Evolutionary conservation across 305 asterid genomes (phyloP).

Genomic region (Euphrasia arctica): DNA sequence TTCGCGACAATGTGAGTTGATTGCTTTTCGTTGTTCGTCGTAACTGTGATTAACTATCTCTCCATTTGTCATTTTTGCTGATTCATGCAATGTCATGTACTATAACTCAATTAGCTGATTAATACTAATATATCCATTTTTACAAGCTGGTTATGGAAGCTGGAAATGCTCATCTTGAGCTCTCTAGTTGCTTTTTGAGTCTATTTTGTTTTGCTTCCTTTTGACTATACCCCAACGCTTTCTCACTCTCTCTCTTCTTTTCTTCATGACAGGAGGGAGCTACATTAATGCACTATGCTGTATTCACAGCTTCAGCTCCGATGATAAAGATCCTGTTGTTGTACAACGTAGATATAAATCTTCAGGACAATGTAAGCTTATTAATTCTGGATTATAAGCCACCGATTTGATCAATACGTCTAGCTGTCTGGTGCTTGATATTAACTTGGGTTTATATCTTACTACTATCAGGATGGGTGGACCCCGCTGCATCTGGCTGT

Average conservation of each 20-base stretch:
- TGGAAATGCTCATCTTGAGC: slow-evolving; percentile 9
- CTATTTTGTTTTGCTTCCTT: neutral
- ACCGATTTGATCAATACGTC: neutral
- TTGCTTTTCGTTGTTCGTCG: slow-evolving; percentile 9
- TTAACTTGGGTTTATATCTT: slow-evolving; percentile 17
- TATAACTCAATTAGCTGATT: neutral
- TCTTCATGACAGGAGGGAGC: slow-evolving; percentile 69
- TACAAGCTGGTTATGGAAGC: neutral
- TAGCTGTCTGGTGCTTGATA: slow-evolving; percentile 6
- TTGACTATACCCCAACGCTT: slow-evolving; percentile 5
- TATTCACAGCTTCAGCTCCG: slow-evolving; percentile 66
- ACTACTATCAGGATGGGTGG: slow-evolving; percentile 74
- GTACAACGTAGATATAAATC: slow-evolving; percentile 78
- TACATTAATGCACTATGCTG: slow-evolving; percentile 92
- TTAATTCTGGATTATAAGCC: slow-evolving; percentile 18
- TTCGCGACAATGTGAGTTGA: slow-evolving; percentile 66
- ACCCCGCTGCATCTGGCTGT: slow-evolving; percentile 86
- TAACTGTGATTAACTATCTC: slow-evolving; percentile 11
- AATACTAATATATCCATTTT: neutral
- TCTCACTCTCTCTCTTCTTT: neutral
- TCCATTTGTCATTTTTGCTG: neutral
- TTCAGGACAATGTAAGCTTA: slow-evolving; percentile 64
- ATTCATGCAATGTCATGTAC: slow-evolving; percentile 5
- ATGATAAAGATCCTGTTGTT: slow-evolving; percentile 83
- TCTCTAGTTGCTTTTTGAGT: slow-evolving; percentile 3